Percentiles rank a stretch among this genome's conserved stretches.
These are phyloP conservation scores for Yarrowia osloensis DNA, from an alignment of 805 yeast species.

Conservation along the genomic window DNA sequence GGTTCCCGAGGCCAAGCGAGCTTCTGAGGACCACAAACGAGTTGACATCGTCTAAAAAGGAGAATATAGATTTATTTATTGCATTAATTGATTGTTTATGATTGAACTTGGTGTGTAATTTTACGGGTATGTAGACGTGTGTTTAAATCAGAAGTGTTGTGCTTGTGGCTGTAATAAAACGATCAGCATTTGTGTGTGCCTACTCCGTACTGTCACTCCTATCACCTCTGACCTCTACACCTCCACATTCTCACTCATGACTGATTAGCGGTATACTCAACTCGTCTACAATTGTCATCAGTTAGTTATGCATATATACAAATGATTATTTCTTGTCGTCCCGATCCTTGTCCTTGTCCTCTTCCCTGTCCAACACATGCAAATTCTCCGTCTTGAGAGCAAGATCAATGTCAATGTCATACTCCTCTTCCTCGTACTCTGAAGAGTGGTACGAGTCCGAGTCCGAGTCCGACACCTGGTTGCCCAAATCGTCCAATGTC, in stretches of 20 bases:
- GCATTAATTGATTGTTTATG: conserved; percentile 7
- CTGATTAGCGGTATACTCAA: too few relatives aligned
- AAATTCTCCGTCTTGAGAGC: conserved; percentile 25
- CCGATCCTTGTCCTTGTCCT: neutral
- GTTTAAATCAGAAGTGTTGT: too few relatives aligned
- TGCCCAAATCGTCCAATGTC: conserved; percentile 11
- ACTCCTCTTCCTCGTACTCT: conserved; percentile 30
- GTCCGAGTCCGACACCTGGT: conserved; percentile 21
- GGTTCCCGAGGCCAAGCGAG: conserved; percentile 17
- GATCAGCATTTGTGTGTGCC: too few relatives aligned
- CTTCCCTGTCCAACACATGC: conserved; percentile 25
- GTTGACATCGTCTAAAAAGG: neutral
- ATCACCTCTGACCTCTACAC: too few relatives aligned
- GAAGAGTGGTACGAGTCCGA: conserved; percentile 38
- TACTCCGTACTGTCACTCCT: too few relatives aligned
- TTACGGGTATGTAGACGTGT: too few relatives aligned
- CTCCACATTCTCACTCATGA: too few relatives aligned
- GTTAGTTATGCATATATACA: conserved; percentile 27
- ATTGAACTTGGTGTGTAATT: neutral
- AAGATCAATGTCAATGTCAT: conserved; percentile 31
- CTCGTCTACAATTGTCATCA: too few relatives aligned
- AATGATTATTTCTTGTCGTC: neutral
- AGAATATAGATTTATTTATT: conserved; percentile 16
- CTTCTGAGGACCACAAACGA: neutral
- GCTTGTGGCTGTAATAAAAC: too few relatives aligned